Evolutionary conservation across 768 basidiomycete species (phyloP).

Genomic region (Crassisporium funariophilum): DNA sequence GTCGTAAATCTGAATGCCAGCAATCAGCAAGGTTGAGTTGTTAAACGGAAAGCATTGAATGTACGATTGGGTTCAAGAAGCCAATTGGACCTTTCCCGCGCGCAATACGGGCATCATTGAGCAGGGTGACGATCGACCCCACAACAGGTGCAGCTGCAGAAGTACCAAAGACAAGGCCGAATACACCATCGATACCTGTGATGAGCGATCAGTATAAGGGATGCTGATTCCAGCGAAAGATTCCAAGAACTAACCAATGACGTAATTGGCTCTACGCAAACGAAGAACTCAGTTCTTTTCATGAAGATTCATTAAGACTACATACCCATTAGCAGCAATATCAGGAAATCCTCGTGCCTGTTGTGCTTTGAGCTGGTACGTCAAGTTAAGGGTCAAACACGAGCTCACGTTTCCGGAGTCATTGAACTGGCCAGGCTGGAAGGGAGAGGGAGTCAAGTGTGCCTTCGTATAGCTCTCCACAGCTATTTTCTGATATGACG

Average conservation of each 20-base stretch:
- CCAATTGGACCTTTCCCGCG: slow-evolving; percentile 45
- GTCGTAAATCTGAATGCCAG: slow-evolving; percentile 16
- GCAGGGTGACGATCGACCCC: slow-evolving; percentile 46
- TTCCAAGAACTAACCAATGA: slow-evolving; percentile 30
- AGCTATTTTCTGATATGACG: slow-evolving; percentile 45
- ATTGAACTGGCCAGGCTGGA: slow-evolving; percentile 43
- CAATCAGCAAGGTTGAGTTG: not conserved
- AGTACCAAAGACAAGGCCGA: slow-evolving; percentile 40
- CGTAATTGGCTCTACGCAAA: slow-evolving; percentile 36
- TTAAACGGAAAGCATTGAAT: not conserved
- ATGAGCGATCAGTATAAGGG: not conserved
- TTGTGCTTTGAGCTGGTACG: not conserved
- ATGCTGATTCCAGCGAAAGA: not conserved
- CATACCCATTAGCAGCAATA: slow-evolving; percentile 50
- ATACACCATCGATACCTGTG: slow-evolving; percentile 37
- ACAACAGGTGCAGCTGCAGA: slow-evolving; percentile 44
- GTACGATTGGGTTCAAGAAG: slow-evolving; percentile 48
- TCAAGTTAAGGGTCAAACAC: not conserved
- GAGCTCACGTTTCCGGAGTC: slow-evolving; percentile 40
- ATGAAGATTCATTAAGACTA: not conserved
- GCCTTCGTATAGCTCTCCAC: slow-evolving; percentile 42
- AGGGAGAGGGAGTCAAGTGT: slow-evolving; percentile 38
- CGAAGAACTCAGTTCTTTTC: not conserved
- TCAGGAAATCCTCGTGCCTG: slow-evolving; percentile 54
- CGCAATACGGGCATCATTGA: slow-evolving; percentile 54